These are phyloP conservation scores for Hanseniaspora vineae DNA, from an alignment of 805 yeast genomes.

Conservation along the genomic window DNA sequence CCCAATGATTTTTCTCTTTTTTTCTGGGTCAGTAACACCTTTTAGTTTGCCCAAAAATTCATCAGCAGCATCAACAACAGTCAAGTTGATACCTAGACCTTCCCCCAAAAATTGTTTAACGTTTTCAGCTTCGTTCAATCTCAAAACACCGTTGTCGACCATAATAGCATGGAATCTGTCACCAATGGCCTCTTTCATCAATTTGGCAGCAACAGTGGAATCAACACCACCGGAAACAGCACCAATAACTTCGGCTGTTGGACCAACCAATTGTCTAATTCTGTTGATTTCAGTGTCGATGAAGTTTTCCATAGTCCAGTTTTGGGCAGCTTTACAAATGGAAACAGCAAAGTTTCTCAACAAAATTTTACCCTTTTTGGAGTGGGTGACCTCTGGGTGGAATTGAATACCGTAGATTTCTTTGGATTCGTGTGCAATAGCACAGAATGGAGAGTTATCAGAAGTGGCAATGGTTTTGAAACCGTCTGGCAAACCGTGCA, in stretches of 20 bases:
- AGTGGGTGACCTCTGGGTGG: conserved; percentile 98
- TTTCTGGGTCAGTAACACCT: conserved; percentile 97
- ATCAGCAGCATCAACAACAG: conserved; percentile 89
- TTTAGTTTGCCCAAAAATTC: conserved; percentile 74
- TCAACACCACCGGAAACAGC: conserved; percentile 99
- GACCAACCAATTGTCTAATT: conserved; percentile 85
- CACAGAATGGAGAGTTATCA: conserved; percentile 91
- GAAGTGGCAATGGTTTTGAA: conserved; percentile 84
- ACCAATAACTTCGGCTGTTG: conserved; percentile 96
- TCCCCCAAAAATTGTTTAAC: conserved; percentile 84
- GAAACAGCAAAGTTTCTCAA: conserved; percentile 86
- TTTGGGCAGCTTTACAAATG: conserved; percentile 75
- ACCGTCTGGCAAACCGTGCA: conserved; percentile 79
- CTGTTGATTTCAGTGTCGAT: conserved; percentile 93
- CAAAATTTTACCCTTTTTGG: conserved; percentile 76
- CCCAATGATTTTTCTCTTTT: conserved; percentile 97
- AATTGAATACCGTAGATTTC: conserved; percentile 90
- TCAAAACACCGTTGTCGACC: conserved; percentile 96
- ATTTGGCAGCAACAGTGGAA: conserved; percentile 97
- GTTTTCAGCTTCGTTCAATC: conserved; percentile 79
- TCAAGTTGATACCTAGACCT: conserved; percentile 88
- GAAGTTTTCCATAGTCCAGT: conserved; percentile 98
- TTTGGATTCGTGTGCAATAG: conserved; percentile 64
- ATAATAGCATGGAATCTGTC: conserved; percentile 96
- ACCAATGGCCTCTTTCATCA: conserved; percentile 97